These are phyloP conservation scores for Dryas octopetala DNA, from an alignment of 306 rosid species.

Conservation along the genomic window DNA sequence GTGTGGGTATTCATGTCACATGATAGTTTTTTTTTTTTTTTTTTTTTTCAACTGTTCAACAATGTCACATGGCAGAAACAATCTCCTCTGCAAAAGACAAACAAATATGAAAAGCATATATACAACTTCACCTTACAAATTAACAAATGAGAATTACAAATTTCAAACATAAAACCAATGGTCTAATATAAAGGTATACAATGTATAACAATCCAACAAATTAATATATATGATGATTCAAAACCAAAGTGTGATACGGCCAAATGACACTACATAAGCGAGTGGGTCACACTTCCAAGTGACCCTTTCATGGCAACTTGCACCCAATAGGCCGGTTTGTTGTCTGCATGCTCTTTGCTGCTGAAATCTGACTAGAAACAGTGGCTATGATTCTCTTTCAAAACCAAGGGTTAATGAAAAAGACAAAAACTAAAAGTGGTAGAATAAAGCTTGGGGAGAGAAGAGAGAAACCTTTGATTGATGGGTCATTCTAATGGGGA, in stretches of 20 bases:
- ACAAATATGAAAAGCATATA: too few relatives aligned
- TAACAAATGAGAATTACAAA: too few relatives aligned
- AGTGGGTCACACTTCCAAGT: neutral
- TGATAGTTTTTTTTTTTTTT: too few relatives aligned
- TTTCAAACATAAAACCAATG: too few relatives aligned
- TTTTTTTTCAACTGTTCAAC: too few relatives aligned
- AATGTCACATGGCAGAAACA: too few relatives aligned
- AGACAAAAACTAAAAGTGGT: constrained; percentile 20
- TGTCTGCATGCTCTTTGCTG: neutral
- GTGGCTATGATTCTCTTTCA: neutral
- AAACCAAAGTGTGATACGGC: too few relatives aligned
- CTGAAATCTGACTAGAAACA: constrained; percentile 2
- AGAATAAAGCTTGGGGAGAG: neutral
- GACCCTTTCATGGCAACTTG: constrained; percentile 6
- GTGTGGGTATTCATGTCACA: too few relatives aligned
- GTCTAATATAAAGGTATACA: too few relatives aligned
- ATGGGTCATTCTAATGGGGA: constrained; percentile 18
- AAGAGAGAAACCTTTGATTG: constrained; percentile 1
- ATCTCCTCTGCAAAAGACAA: too few relatives aligned
- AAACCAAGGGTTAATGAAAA: neutral
- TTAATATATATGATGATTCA: neutral
- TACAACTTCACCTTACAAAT: too few relatives aligned
- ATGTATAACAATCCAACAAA: too few relatives aligned
- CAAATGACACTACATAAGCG: neutral
- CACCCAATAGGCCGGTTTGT: constrained; percentile 3